A percentile compares a stretch with the other conserved stretches of the same genome.
Conservation (phyloP, 768 basidiomycete genomes). For the Sarcomyxa edulis region DNA sequence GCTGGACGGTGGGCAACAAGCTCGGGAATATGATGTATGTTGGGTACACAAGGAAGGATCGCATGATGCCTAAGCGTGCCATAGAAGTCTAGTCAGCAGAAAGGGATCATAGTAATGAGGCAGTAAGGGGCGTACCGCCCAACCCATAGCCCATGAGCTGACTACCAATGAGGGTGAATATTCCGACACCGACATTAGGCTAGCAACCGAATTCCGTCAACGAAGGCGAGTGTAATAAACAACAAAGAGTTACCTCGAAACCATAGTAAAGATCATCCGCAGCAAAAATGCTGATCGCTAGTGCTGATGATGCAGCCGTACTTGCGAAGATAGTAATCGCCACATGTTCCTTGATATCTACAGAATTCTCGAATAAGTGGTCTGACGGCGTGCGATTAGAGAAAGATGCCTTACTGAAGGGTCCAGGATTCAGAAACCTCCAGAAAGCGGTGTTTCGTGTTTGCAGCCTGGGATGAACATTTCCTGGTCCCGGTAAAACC, state of each 20-base stretch:
- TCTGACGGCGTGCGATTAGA: not conserved
- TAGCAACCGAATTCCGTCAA: constrained; percentile 5
- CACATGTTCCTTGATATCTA: constrained; percentile 54
- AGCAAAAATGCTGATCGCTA: constrained; percentile 56
- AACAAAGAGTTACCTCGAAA: constrained; percentile 23
- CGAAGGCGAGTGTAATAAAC: not conserved
- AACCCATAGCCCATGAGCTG: constrained; percentile 38
- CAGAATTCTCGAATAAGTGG: not conserved
- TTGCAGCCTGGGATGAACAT: constrained; percentile 18
- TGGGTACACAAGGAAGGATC: constrained; percentile 48
- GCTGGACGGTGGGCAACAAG: constrained; percentile 27
- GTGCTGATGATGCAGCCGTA: constrained; percentile 52
- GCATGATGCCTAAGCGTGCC: constrained; percentile 29
- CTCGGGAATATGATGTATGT: constrained; percentile 43
- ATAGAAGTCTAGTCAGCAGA: not conserved
- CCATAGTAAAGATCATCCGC: constrained; percentile 44
- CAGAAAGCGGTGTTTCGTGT: constrained; percentile 35
- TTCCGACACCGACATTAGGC: constrained; percentile 36
- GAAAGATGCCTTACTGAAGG: constrained; percentile 49
- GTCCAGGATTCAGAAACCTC: constrained; percentile 58
- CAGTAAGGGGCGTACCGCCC: constrained; percentile 20
- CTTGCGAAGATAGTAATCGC: constrained; percentile 58
- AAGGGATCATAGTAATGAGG: constrained; percentile 7
- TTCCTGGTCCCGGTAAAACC: constrained; percentile 29
- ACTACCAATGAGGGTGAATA: constrained; percentile 34